These are phyloP conservation scores for Suillus weaverae DNA, from an alignment of 768 basidiomycete genomes.

Conservation along the genomic window DNA sequence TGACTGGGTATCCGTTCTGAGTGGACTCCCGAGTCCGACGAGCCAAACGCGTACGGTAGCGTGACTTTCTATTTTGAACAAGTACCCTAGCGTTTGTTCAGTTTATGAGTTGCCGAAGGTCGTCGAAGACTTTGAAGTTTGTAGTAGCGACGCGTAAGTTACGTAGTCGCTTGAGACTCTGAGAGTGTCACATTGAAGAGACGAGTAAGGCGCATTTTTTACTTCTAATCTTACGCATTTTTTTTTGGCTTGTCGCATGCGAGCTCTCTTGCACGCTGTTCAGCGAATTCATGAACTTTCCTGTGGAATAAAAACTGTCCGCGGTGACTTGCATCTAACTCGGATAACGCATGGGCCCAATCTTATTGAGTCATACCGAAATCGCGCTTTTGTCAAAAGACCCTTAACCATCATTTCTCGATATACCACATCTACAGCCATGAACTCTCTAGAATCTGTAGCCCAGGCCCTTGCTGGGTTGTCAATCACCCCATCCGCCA, in stretches of 20 bases:
- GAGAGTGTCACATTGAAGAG: conserved; percentile 12
- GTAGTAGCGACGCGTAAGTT: neutral
- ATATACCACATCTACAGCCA: conserved; percentile 23
- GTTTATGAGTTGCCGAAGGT: neutral
- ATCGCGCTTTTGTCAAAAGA: conserved; percentile 19
- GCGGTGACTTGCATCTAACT: conserved; percentile 17
- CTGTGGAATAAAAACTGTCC: conserved; percentile 14
- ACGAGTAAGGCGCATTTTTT: conserved; percentile 12
- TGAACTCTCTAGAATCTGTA: conserved; percentile 37
- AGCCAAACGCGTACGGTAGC: neutral
- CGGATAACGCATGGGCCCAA: conserved; percentile 16
- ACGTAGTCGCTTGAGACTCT: conserved; percentile 24
- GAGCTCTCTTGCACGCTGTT: conserved; percentile 23
- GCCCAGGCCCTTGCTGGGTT: conserved; percentile 48
- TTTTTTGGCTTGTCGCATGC: conserved; percentile 24
- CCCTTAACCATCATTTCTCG: conserved; percentile 7
- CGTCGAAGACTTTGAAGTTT: neutral
- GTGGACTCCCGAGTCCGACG: neutral
- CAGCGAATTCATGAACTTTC: conserved; percentile 27
- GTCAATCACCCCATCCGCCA: conserved; percentile 53
- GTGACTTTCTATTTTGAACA: neutral
- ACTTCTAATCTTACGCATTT: conserved; percentile 4
- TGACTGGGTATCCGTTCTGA: conserved; percentile 38
- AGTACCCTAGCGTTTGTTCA: neutral
- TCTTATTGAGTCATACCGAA: conserved; percentile 28